Conservation (phyloP, 345 rosid species). For the Rhizophora apiculata region DNA sequence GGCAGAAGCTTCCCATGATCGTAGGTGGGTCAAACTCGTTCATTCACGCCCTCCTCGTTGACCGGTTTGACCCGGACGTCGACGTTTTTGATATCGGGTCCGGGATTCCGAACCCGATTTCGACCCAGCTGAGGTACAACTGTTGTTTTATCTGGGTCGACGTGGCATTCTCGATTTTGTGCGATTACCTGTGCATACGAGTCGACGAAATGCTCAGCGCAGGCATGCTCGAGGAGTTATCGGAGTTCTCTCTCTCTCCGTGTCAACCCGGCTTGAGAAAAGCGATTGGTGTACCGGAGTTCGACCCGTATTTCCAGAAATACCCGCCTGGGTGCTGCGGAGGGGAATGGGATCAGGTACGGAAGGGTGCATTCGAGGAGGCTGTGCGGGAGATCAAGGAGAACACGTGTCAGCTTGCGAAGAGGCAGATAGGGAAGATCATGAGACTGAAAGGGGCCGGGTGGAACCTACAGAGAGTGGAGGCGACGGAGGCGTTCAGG, state of each 20-base stretch:
- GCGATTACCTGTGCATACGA: conserved; percentile 54
- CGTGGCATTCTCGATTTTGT: conserved; percentile 55
- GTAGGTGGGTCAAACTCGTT: conserved; percentile 95
- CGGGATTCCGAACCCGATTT: conserved; percentile 22
- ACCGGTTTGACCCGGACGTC: conserved; percentile 45
- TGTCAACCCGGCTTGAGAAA: conserved; percentile 51
- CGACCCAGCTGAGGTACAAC: conserved; percentile 52
- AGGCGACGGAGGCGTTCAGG: conserved; percentile 61
- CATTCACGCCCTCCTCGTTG: conserved; percentile 61
- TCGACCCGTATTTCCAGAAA: conserved; percentile 49
- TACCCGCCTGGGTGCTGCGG: conserved; percentile 37
- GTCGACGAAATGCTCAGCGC: conserved; percentile 90
- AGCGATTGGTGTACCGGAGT: conserved; percentile 94
- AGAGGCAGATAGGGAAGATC: conserved; percentile 71
- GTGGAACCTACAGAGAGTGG: conserved; percentile 73
- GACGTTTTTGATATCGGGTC: conserved; percentile 42
- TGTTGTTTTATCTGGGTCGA: conserved; percentile 89
- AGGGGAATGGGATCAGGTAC: conserved; percentile 29
- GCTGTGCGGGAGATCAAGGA: conserved; percentile 70
- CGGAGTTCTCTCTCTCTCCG: conserved; percentile 34
- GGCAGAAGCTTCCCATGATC: conserved; percentile 52
- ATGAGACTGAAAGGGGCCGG: conserved; percentile 47
- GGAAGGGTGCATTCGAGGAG: conserved; percentile 49
- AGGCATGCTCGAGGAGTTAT: conserved; percentile 83
- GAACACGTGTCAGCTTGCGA: conserved; percentile 76